Percentiles rank a stretch among this genome's conserved stretches.
Evolutionary conservation across 2,329 filamentous ascomycete species (phyloP).

Genomic region (Xenoacremonium recifei): DNA sequence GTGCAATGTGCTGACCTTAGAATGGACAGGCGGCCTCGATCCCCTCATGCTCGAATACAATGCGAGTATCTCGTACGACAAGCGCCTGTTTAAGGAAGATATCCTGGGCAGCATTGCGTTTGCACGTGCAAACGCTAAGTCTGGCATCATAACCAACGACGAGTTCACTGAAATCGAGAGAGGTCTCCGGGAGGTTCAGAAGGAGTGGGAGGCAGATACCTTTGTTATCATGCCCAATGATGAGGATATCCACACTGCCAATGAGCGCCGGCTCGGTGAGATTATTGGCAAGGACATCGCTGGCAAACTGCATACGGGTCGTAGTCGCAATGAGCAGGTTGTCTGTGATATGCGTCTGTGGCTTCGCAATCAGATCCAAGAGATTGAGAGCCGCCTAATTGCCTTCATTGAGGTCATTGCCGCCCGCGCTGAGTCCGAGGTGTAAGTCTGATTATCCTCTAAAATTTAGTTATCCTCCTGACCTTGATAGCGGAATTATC

Average conservation of each 20-base stretch:
- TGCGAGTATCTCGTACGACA: slow-evolving; percentile 65
- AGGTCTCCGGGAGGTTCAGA: slow-evolving; percentile 46
- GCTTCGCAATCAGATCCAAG: slow-evolving; percentile 71
- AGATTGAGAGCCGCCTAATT: slow-evolving; percentile 67
- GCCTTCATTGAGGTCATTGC: slow-evolving; percentile 66
- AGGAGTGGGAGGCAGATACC: slow-evolving; percentile 27
- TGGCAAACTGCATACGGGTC: slow-evolving; percentile 85
- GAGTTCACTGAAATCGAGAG: slow-evolving; percentile 63
- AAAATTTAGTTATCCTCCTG: slow-evolving; percentile 18
- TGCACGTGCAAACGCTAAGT: slow-evolving; percentile 61
- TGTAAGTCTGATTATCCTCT: slow-evolving; percentile 23
- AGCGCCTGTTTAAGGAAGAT: slow-evolving; percentile 63
- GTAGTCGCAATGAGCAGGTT: slow-evolving; percentile 88
- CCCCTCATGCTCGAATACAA: slow-evolving; percentile 48
- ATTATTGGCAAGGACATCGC: slow-evolving; percentile 82
- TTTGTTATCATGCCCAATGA: slow-evolving; percentile 25
- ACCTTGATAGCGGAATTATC: slow-evolving; percentile 18
- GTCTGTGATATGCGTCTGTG: slow-evolving; percentile 89
- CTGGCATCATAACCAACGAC: slow-evolving; percentile 58
- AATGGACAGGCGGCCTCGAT: slow-evolving; percentile 10
- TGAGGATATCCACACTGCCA: slow-evolving; percentile 61
- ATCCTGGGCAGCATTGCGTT: slow-evolving; percentile 65
- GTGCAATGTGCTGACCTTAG: background rate
- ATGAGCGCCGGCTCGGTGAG: slow-evolving; percentile 73
- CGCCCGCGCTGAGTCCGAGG: slow-evolving; percentile 55